phyloP scores from a whole-genome alignment of 1,284 basidiomycete species.

The Exsudoporus floridanus region DNA sequence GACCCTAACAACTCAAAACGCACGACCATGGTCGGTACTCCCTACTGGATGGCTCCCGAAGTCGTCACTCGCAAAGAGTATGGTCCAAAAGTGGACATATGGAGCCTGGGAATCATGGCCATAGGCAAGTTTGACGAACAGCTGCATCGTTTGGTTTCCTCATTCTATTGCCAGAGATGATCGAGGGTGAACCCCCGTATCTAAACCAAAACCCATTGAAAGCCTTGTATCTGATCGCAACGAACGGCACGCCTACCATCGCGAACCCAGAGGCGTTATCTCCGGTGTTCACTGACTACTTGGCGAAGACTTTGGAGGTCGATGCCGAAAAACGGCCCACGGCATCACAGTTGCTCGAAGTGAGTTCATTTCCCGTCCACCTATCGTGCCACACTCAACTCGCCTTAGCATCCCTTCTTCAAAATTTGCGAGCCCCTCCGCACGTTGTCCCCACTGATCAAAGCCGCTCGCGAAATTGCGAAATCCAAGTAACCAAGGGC shows the following conservation, averaged over 20 bases:
- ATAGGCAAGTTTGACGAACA: conserved; percentile 62
- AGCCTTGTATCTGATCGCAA: conserved; percentile 95
- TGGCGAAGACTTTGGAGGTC: conserved; percentile 89
- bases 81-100: conserved; percentile 98
- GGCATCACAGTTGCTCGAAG: conserved; percentile 80
- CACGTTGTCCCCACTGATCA: conserved; percentile 89
- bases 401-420: conserved; percentile 81
- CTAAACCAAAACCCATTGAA: conserved; percentile 96
- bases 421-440: conserved; percentile 82
- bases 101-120: conserved; percentile 98
- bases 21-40: conserved; percentile 99
- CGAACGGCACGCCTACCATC: conserved; percentile 97
- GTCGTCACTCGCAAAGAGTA: conserved; percentile 99
- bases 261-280: conserved; percentile 93
- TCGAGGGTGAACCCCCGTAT: conserved; percentile 98
- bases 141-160: background rate
- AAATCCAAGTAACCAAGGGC: conserved; percentile 53
- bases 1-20: conserved; percentile 89
- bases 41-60: conserved; percentile 99
- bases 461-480: conserved; percentile 84
- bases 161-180: conserved; percentile 74
- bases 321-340: conserved; percentile 92
- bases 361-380: conserved; percentile 37
- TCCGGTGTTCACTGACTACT: conserved; percentile 86
- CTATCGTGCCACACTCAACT: conserved; percentile 3